Base-by-base conservation (phyloP, 352 stramenopile genomes). In the Globisporangium cystogenes region DNA sequence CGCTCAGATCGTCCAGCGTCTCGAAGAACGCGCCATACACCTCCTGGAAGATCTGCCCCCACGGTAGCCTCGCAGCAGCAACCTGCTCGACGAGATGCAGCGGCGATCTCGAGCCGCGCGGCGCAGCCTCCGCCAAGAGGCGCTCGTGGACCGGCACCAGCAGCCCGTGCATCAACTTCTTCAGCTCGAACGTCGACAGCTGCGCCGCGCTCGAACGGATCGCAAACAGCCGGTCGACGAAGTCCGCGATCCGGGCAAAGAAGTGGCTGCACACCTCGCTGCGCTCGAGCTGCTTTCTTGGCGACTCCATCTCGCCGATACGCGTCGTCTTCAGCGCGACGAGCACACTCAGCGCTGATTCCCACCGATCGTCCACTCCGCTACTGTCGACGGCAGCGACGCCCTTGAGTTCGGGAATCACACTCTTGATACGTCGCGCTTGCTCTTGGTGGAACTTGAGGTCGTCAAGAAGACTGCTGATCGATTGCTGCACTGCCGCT, bases 11-110 rank as follows among this genome's bases (percentile, higher is more conserved):
- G 8, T 55, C 65, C 37, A 88, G 20, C 31, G 70, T 69, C 56
- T 88, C 80, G 27, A 85, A 68, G 48, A 82, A 90, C 3, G 75
- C 70, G 24, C 62, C 59, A 56, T 84, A 87, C 33, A 86, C 72
- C 43, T 86, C 65, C 7, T 62, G 40, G n/a, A 88, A 70, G 20
- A 90, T 76, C 35, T 63, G 64, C 12, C 63, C 62, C 80, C 80
- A 90, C 20, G 80, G 77, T 27, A 88, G 29, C 15, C 72, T 35
- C 2, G 37, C 37, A 21, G 62, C 57, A 18, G 68, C 60, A 7
- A 66, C 59, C 40, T 56, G 20, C 40, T 27, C 40, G 40, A 18
- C 40, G 20, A 21, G 47, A 4, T 10, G 29, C n/a, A 26, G 27
- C 29, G 7, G n/a, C 29, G 21, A 11, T 8, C 5, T 7, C n/a